Evolutionary conservation across 169 alveolate species (phyloP).

Genomic region (Plasmodium ovale): DNA sequence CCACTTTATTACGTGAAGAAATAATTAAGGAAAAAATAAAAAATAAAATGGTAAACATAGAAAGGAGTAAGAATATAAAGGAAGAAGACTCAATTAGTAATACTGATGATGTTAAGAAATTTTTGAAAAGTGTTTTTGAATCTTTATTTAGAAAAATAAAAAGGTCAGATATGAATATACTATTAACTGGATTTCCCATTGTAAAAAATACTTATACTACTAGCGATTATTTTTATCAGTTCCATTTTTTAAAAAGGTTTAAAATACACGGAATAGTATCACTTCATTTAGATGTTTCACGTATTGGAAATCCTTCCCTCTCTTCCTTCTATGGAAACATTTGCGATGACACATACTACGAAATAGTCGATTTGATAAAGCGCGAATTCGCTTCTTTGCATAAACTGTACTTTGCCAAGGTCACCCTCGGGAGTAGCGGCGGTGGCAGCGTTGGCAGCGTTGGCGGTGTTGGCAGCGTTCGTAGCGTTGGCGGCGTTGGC

Average conservation of each 20-base stretch:
- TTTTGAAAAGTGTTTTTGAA: slow-evolving; percentile 1
- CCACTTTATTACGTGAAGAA: slow-evolving; percentile 17
- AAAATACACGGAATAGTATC: slow-evolving; percentile 45
- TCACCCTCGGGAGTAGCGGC: no score
- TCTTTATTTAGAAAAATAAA: slow-evolving; percentile 34
- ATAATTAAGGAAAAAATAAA: slow-evolving; percentile 35
- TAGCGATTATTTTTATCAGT: slow-evolving; percentile 60
- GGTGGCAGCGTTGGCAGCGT: no score
- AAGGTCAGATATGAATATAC: slow-evolving; percentile 22
- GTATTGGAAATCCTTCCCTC: not conserved
- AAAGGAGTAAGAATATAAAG: not conserved
- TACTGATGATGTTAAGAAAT: not conserved
- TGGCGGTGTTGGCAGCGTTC: no score
- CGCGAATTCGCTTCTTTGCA: slow-evolving; percentile 16
- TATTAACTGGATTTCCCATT: slow-evolving; percentile 68
- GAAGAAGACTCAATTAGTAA: not conserved
- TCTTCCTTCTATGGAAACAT: not conserved
- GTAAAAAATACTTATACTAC: slow-evolving; percentile 14
- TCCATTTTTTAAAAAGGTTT: slow-evolving; percentile 28
- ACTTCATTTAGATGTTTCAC: slow-evolving; percentile 16
- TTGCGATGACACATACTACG: slow-evolving; percentile 6
- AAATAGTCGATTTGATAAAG: slow-evolving; percentile 16
- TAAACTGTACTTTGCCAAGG: slow-evolving; percentile 22
- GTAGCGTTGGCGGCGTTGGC: no score
- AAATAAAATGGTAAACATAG: not conserved